Base-by-base conservation (phyloP, 768 basidiomycete genomes). In the Ramaria sp. region DNA sequence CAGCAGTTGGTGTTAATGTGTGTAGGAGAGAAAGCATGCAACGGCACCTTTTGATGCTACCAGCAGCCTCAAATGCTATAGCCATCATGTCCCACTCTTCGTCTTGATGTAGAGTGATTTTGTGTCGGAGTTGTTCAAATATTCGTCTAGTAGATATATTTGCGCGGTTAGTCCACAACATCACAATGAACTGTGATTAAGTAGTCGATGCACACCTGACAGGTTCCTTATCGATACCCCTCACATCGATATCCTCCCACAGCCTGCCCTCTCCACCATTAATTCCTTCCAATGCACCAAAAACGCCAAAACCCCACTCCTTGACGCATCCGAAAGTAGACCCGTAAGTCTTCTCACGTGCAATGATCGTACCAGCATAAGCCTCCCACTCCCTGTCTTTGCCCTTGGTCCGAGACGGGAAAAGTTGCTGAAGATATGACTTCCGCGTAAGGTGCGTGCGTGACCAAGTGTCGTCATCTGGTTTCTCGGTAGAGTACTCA, bases 391-490 rank as follows among this genome's bases (percentile, higher is more conserved):
- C 52, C 15, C 31, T 20, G 24, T 65, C 65, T 7, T 64, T 68
- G 7, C 68, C 63, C 15, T 62, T 63, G 1, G 59, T 60, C 24
- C 68, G 64, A 7, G 68, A 54, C 4, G 85, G 81, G 61, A 88
- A 83, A 30, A 88, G 69, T 0, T 71, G 65, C 31, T 75, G 67
- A 46, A 90, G 69, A 38, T 71, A 75, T 0, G 72, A 53, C 17
- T 69, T 65, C n/a, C 71, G 72, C 17, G 69, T 69, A 13, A 88
- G 67, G 61, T 78, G 71, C 15, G 70, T 71, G 62, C 70, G 65
- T 55, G 72, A 75, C 87, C 87, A 91, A 54, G 83, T 74, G 64
- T 89, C 88, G 67, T 89, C 86, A 11, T 22, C 19, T 74, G 77
- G 77, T 54, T 76, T 72, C 34, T 70, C 66, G 33, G 60, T 59